Evolutionary conservation across 2,329 filamentous ascomycete genomes (phyloP).

Genomic region (Aspergillus ochraceoroseus): DNA sequence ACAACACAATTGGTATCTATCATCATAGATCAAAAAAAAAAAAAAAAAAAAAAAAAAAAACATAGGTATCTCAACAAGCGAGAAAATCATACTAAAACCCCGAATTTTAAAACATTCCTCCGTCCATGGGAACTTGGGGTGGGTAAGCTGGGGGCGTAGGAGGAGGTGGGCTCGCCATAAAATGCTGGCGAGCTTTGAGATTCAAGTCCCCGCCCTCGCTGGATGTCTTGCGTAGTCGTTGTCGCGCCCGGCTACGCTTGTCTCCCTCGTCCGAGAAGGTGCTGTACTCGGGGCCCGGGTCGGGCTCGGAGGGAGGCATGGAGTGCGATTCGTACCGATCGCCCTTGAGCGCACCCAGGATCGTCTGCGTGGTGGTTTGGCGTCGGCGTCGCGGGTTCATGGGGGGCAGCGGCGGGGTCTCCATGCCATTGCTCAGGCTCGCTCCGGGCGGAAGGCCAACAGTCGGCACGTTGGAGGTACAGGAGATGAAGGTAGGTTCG

Average conservation of each 20-base stretch:
- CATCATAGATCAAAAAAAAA: constrained; percentile 12
- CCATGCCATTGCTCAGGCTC: constrained; percentile 51
- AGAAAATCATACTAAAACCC: not conserved
- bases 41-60: constrained; percentile 9
- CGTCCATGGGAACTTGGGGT: constrained; percentile 31
- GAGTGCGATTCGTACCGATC: constrained; percentile 33
- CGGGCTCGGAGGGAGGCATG: constrained; percentile 20
- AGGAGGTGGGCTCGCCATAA: constrained; percentile 26
- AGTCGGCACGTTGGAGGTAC: constrained; percentile 56
- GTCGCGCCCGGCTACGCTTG: constrained; percentile 29
- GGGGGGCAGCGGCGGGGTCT: constrained; percentile 53
- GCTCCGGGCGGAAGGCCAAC: constrained; percentile 55
- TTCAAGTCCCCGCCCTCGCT: constrained; percentile 50
- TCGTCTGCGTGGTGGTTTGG: constrained; percentile 43
- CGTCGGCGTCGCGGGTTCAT: constrained; percentile 58
- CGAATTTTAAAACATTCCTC: constrained; percentile 37
- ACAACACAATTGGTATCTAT: constrained; percentile 15
- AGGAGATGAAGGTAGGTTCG: constrained; percentile 51
- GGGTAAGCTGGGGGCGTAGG: constrained; percentile 34
- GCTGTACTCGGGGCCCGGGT: constrained; percentile 36
- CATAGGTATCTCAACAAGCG: too few species aligned
- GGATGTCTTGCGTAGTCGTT: constrained; percentile 46
- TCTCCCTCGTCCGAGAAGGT: constrained; percentile 44
- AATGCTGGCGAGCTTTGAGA: constrained; percentile 42
- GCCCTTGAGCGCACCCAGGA: constrained; percentile 36